Evolutionary conservation across 257 asterid genomes (phyloP), one percentile per base, ranked within the genome.

Genomic region (Lycium ferocissimum): DNA sequence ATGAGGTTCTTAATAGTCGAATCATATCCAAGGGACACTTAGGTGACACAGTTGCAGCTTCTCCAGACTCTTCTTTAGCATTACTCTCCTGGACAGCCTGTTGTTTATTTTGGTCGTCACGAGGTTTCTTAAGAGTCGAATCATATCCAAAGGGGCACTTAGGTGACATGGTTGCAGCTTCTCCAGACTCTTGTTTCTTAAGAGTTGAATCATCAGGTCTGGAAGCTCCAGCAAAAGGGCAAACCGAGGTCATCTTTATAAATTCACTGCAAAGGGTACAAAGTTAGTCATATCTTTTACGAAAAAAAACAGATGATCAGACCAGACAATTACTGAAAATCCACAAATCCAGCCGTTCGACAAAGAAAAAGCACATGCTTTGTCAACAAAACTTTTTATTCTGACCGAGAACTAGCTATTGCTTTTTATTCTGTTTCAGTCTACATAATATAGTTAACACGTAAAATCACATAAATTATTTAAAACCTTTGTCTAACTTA

Each of bases 161-260:
- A 53, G 92, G 88, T 11, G 93, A 63, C 82, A 87, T 86, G 18
- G 65, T 62, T 22, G 61, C 47, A 70, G 47, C 45, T 40, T 40
- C 45, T 40, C 45, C 45, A 40, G 5, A 40, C 45, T 40, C 45
- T 40, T 40, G 45, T 40, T 40, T 40, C 45, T 40, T 93, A 73
- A 85, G 79, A 78, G 95, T 89, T 12, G 93, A 91, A 88, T 95
- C 98, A 73, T 91, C 97, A 14, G 98, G 97, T 47, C 92, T 92
- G 85, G 95, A 86, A 67, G 97, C 95, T 90, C 93, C 95, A 70
- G 73, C 90, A 81, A 94, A 95, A 83, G 98, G 99, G 81, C 99
- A 95, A 85, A 96, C 98, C n/a, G 99, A 93, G 26, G 91, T 93
- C 99, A 96, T 96, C 90, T 93, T 89, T 80, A 82, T 86, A 43